Percentiles rank a stretch among this genome's conserved stretches.
Evolutionary conservation across 495 filamentous ascomycete species (phyloP).

Genomic region (Neurospora discreta): DNA sequence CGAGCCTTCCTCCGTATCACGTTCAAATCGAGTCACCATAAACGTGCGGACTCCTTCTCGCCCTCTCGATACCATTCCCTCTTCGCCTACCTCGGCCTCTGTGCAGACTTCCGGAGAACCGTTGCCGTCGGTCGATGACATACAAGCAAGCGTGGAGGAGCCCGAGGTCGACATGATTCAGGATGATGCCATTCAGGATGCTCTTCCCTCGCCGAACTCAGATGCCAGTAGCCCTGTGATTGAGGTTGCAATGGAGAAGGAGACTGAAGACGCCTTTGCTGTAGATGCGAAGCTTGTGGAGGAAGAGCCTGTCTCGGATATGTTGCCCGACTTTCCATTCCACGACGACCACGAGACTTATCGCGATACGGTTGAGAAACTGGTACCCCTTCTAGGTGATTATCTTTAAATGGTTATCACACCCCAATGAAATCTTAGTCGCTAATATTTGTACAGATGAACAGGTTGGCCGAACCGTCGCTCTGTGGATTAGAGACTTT

Average conservation of each 20-base stretch:
- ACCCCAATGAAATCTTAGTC: not conserved
- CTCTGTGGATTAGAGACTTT: conserved; percentile 34
- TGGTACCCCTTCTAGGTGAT: conserved; percentile 5
- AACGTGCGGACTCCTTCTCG: conserved; percentile 37
- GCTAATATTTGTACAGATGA: conserved; percentile 29
- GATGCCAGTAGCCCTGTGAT: conserved; percentile 28
- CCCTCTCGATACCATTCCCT: conserved; percentile 25
- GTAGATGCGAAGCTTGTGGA: not conserved
- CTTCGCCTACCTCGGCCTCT: conserved; percentile 37
- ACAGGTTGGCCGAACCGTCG: conserved; percentile 25
- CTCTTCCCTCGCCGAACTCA: conserved; percentile 26
- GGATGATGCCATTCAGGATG: conserved; percentile 12
- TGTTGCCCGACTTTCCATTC: conserved; percentile 29
- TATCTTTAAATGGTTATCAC: not conserved
- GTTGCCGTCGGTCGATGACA: conserved; percentile 12
- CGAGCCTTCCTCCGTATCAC: conserved; percentile 20
- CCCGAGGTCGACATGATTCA: conserved; percentile 27
- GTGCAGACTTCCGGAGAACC: conserved; percentile 15
- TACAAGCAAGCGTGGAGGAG: conserved; percentile 31
- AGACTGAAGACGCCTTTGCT: conserved; percentile 23
- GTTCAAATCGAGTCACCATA: conserved; percentile 41
- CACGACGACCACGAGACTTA: conserved; percentile 25
- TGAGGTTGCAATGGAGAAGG: conserved; percentile 19
- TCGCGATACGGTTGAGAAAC: conserved; percentile 24
- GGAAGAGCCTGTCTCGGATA: conserved; percentile 16